These are phyloP conservation scores for Dendrobium catenatum DNA, from an alignment of 106 monocot genomes.

Conservation along the genomic window DNA sequence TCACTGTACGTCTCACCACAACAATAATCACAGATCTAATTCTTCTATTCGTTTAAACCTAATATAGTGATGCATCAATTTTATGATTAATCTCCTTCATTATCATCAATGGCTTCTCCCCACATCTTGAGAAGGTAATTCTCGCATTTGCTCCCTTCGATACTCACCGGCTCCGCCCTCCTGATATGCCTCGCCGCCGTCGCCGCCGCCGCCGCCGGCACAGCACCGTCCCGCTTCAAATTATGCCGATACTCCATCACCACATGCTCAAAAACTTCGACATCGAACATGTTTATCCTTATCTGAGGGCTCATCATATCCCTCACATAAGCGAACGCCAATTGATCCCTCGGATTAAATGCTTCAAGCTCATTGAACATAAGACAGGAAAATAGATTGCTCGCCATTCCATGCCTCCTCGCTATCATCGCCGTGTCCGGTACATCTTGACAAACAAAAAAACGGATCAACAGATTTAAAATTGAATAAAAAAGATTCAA, in stretches of 20 bases:
- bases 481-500: not conserved
- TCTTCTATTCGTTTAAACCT: not conserved
- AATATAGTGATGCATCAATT: too few relatives aligned
- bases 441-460: slow-evolving; percentile 48
- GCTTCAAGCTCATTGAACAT: slow-evolving; percentile 94
- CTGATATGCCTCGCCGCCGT: not conserved
- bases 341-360: slow-evolving; percentile 86
- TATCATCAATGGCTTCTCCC: slow-evolving; percentile 38
- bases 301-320: slow-evolving; percentile 67
- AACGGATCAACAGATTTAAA: not conserved
- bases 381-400: slow-evolving; percentile 79
- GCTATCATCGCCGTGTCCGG: slow-evolving; percentile 83
- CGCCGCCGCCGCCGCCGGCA: too few relatives aligned
- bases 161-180: slow-evolving; percentile 31
- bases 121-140: slow-evolving; percentile 68
- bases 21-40: not conserved
- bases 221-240: slow-evolving; percentile 22
- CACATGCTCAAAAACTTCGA: slow-evolving; percentile 70
- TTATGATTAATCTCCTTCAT: not conserved
- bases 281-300: slow-evolving; percentile 69
- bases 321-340: slow-evolving; percentile 85
- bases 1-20: not conserved
- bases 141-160: slow-evolving; percentile 54
- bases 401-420: slow-evolving; percentile 43
- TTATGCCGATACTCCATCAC: slow-evolving; percentile 82